Conservation (phyloP, 345 rosid species). For the Orychophragmus violaceus region DNA sequence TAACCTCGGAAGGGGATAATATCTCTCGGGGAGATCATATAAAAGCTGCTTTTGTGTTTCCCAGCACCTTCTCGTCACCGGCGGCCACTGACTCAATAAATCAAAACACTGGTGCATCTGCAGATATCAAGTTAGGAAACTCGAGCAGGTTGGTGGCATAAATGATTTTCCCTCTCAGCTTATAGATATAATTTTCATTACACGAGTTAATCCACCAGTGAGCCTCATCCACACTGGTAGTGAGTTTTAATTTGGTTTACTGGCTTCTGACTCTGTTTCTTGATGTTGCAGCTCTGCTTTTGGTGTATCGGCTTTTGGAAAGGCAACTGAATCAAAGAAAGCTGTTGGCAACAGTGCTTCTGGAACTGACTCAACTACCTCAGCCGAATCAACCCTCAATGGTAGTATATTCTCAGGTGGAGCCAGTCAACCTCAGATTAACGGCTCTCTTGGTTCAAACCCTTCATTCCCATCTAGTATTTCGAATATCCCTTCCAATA, state of each 20-base stretch:
- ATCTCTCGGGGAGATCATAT: conserved; percentile 15
- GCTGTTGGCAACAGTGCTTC: conserved; percentile 23
- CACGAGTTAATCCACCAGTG: conserved; percentile 14
- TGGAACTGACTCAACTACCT: conserved; percentile 30
- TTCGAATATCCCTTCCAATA: conserved; percentile 26
- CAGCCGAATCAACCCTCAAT: conserved; percentile 35
- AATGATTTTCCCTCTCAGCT: neutral
- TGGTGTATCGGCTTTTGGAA: conserved; percentile 24
- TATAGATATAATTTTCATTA: neutral
- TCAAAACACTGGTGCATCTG: conserved; percentile 22
- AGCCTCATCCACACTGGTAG: conserved; percentile 22
- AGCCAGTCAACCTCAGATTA: conserved; percentile 30
- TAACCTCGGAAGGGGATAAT: neutral
- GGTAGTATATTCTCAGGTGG: conserved; percentile 43
- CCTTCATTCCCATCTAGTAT: conserved; percentile 27
- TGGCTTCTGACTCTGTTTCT: conserved; percentile 11
- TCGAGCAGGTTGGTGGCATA: conserved; percentile 29
- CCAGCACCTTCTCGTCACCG: conserved; percentile 11
- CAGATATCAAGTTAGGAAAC: conserved; percentile 18
- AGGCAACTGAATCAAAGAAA: conserved; percentile 40
- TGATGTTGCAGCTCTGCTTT: conserved; percentile 46
- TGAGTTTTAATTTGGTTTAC: conserved; percentile 10
- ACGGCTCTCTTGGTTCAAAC: conserved; percentile 40
- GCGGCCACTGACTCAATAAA: neutral
- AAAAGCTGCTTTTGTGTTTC: conserved; percentile 15